A percentile compares a stretch with the other conserved stretches of the same genome.
phyloP scores from a whole-genome alignment of 106 monocot genomes.

The Hemerocallis citrina region DNA sequence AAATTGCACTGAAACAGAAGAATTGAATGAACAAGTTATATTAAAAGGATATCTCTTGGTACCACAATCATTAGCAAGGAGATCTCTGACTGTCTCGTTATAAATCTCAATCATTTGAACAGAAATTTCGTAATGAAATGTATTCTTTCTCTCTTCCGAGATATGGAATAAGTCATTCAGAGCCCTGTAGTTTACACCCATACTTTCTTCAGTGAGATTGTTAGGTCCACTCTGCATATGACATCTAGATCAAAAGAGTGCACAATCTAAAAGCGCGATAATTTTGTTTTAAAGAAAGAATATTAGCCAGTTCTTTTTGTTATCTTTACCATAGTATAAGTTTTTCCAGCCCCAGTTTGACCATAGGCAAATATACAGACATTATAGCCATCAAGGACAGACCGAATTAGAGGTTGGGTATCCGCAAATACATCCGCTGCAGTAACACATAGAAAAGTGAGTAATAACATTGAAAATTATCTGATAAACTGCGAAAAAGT shows the following conservation, averaged over 20 bases:
- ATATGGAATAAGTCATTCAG: constrained; percentile 60
- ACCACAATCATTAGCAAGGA: constrained; percentile 38
- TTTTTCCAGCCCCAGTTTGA: constrained; percentile 97
- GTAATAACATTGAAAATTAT: not conserved
- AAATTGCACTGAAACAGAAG: not conserved
- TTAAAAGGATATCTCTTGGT: constrained; percentile 66
- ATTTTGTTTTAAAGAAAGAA: not conserved
- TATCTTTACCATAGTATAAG: constrained; percentile 80
- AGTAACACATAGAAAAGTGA: constrained; percentile 6
- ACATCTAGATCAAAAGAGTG: constrained; percentile 6
- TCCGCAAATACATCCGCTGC: constrained; percentile 84
- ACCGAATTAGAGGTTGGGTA: constrained; percentile 84
- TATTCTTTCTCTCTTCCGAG: constrained; percentile 51
- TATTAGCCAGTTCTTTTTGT: not conserved
- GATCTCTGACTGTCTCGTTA: constrained; percentile 86
- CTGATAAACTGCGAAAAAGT: not conserved
- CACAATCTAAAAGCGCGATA: not conserved
- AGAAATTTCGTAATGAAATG: constrained; percentile 52
- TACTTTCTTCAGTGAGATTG: constrained; percentile 37
- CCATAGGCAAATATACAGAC: constrained; percentile 99
- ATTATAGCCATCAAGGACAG: constrained; percentile 92
- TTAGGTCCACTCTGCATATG: constrained; percentile 62
- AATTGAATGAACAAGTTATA: not conserved
- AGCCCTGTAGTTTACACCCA: constrained; percentile 78
- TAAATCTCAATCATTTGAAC: constrained; percentile 94